phyloP scores from a whole-genome alignment of 2,329 filamentous ascomycete species.

The Alternaria sp. region DNA sequence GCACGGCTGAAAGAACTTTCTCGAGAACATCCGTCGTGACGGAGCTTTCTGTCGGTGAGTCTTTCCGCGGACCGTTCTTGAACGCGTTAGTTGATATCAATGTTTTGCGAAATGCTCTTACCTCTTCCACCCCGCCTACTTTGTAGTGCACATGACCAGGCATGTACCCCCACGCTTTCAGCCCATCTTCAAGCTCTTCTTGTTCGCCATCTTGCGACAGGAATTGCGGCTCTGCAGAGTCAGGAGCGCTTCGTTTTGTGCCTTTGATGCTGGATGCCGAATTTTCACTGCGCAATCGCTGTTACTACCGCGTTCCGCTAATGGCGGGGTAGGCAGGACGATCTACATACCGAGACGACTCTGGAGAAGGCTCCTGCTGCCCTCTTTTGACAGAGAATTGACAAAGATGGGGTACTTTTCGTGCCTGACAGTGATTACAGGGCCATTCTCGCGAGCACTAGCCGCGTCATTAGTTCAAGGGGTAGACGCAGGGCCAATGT shows the following conservation, averaged over 20 bases:
- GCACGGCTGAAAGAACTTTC: slow-evolving; percentile 38
- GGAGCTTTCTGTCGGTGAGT: slow-evolving; percentile 12
- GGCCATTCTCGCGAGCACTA: slow-evolving; percentile 60
- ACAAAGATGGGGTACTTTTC: slow-evolving; percentile 58
- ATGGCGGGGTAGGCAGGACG: background rate
- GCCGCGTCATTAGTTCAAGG: slow-evolving; percentile 19
- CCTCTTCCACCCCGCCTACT: slow-evolving; percentile 26
- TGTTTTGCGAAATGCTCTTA: background rate
- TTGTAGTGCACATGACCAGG: slow-evolving; percentile 44
- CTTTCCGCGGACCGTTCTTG: slow-evolving; percentile 10
- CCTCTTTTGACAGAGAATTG: slow-evolving; percentile 50
- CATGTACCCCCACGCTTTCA: slow-evolving; percentile 46
- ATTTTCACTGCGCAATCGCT: slow-evolving; percentile 13
- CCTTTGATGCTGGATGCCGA: slow-evolving; percentile 19
- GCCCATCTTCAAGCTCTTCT: slow-evolving; percentile 30
- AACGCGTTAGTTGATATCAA: background rate
- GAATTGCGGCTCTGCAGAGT: slow-evolving; percentile 9
- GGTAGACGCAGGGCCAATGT: slow-evolving; percentile 7
- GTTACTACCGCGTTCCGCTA: slow-evolving; percentile 5
- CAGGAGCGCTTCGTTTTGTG: slow-evolving; percentile 28
- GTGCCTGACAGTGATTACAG: slow-evolving; percentile 58
- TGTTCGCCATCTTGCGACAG: slow-evolving; percentile 4
- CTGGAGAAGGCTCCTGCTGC: slow-evolving; percentile 25
- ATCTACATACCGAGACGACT: slow-evolving; percentile 26
- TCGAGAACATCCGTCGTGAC: slow-evolving; percentile 40